Conservation (phyloP, 2,329 filamentous ascomycete species). For the Botrytis squamosa region DNA sequence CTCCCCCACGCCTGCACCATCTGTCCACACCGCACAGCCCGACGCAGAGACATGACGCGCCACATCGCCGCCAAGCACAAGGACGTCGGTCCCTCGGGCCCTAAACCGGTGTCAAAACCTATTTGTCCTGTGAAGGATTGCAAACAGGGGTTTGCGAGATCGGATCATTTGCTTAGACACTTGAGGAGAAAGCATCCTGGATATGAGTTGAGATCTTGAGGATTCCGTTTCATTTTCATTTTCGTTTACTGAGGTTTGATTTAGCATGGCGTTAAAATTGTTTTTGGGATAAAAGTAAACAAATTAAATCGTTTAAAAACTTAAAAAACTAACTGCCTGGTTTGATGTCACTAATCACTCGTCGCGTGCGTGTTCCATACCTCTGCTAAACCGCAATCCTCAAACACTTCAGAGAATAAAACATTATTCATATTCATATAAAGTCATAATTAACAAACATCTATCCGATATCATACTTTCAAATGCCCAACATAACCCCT, state of each 20-base stretch:
- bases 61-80: constrained; percentile 11
- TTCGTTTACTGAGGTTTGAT: background rate
- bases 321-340: background rate
- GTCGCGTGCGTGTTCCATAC: background rate
- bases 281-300: background rate
- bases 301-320: background rate
- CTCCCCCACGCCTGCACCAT: background rate
- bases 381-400: background rate
- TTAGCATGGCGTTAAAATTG: background rate
- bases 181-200: constrained; percentile 6
- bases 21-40: constrained; percentile 15
- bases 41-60: constrained; percentile 13
- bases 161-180: constrained; percentile 13
- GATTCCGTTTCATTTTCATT: background rate
- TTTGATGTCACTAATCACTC: background rate
- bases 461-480: background rate
- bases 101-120: background rate
- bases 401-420: background rate
- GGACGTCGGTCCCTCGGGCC: background rate
- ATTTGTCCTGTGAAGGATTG: constrained; percentile 2
- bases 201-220: constrained; percentile 7
- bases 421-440: constrained; percentile 5
- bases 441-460: background rate
- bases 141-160: constrained; percentile 1
- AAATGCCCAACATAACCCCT: constrained; percentile 6